These are phyloP conservation scores for Bipolaris gigantea DNA, from an alignment of 2,329 filamentous ascomycete genomes.

Conservation along the genomic window DNA sequence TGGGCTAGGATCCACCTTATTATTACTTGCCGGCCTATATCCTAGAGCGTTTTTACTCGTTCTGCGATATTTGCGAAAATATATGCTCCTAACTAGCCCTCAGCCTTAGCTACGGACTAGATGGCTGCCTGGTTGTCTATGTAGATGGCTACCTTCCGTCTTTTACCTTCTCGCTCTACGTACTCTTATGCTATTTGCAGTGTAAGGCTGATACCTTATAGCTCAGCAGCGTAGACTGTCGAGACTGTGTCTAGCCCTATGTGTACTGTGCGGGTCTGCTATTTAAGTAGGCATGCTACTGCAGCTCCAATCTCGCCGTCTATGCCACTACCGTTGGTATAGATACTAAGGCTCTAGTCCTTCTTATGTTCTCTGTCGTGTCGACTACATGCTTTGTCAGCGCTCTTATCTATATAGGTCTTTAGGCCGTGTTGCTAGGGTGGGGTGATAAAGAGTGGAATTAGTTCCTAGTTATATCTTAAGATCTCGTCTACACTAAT, in stretches of 20 bases:
- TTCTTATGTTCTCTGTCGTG: constrained; percentile 18
- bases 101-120: constrained; percentile 14
- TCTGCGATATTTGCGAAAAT: constrained; percentile 19
- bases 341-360: constrained; percentile 21
- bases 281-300: constrained; percentile 16
- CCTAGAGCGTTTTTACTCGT: constrained; percentile 13
- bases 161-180: constrained; percentile 6
- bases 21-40: background rate
- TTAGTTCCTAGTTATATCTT: constrained; percentile 16
- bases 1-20: constrained; percentile 1
- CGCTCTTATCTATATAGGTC: constrained; percentile 18
- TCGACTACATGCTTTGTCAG: constrained; percentile 10
- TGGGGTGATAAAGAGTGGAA: constrained; percentile 16
- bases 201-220: constrained; percentile 24
- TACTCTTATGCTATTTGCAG: constrained; percentile 22
- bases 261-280: constrained; percentile 16
- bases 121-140: constrained; percentile 25
- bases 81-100: constrained; percentile 6
- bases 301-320: constrained; percentile 15
- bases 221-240: constrained; percentile 19
- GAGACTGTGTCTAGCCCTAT: constrained; percentile 13
- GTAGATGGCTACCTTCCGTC: constrained; percentile 16
- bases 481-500: constrained; percentile 5
- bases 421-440: constrained; percentile 12
- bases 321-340: constrained; percentile 25